Percentiles rank a stretch among this genome's conserved stretches.
phyloP scores from a whole-genome alignment of 257 asterid species.

The Capsicum pubescens region DNA sequence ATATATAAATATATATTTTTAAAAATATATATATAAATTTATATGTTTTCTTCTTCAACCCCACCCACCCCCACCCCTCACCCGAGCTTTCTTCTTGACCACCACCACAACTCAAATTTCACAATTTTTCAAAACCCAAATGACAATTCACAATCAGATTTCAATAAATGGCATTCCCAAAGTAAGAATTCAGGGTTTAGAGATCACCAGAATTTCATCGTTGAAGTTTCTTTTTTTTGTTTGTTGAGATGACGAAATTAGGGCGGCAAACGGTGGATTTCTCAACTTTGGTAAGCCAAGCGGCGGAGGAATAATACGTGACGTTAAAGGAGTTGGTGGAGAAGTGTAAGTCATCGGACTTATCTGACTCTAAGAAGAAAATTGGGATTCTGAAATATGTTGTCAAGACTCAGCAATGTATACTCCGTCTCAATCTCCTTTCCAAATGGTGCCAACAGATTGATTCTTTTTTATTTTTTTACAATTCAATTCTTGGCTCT shows the following conservation, averaged over 20 bases:
- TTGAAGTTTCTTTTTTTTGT: background rate
- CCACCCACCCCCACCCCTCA: too few species aligned
- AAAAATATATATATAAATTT: too few species aligned
- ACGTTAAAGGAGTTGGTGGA: conserved; percentile 86
- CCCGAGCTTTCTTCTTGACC: too few species aligned
- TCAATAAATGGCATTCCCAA: background rate
- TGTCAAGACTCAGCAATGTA: conserved; percentile 95
- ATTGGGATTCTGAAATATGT: conserved; percentile 84
- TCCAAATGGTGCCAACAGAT: conserved; percentile 99
- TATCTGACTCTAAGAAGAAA: conserved; percentile 89
- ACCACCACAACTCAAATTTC: background rate
- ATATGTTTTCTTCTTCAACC: too few species aligned
- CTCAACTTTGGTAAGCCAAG: conserved; percentile 72
- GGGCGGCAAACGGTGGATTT: conserved; percentile 91
- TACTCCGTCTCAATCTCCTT: conserved; percentile 97
- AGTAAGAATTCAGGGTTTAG: background rate
- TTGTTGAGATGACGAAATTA: conserved; percentile 66
- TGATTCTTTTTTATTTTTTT: background rate
- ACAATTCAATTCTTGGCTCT: background rate
- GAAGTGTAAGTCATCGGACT: conserved; percentile 70
- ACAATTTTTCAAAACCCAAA: conserved; percentile 29
- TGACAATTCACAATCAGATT: background rate
- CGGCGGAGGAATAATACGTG: conserved; percentile 82
- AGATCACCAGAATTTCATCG: background rate
- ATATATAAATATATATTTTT: too few species aligned